Evolutionary conservation across 1,284 basidiomycete species (phyloP).

Genomic region (Naganishia sp.): DNA sequence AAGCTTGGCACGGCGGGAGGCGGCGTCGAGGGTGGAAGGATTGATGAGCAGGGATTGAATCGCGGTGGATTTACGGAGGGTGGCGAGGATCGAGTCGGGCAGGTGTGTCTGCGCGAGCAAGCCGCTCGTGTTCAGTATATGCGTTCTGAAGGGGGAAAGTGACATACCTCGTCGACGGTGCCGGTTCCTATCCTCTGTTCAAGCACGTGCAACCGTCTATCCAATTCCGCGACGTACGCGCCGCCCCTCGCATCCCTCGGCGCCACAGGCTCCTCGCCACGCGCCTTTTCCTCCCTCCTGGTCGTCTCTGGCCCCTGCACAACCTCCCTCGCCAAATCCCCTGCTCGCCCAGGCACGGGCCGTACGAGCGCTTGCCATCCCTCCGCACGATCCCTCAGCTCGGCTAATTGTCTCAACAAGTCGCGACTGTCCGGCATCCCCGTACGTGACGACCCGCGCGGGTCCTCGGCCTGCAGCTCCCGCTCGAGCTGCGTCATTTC

Average conservation of each 20-base stretch:
- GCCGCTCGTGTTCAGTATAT: slow-evolving; percentile 34
- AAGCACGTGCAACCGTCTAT: slow-evolving; percentile 73
- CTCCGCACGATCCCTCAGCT: slow-evolving; percentile 40
- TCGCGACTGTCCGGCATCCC: slow-evolving; percentile 33
- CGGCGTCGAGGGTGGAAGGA: slow-evolving; percentile 94
- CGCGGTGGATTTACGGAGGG: slow-evolving; percentile 77
- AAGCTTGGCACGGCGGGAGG: slow-evolving; percentile 88
- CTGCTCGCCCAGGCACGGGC: slow-evolving; percentile 55
- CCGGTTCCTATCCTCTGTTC: slow-evolving; percentile 70
- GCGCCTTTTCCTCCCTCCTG: neutral
- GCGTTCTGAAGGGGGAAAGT: neutral
- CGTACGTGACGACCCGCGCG: slow-evolving; percentile 36
- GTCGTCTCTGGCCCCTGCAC: slow-evolving; percentile 15
- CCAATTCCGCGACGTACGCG: slow-evolving; percentile 61
- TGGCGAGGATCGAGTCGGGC: slow-evolving; percentile 76
- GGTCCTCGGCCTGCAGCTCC: neutral
- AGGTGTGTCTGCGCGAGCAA: slow-evolving; percentile 62
- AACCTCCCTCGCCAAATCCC: neutral
- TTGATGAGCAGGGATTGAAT: slow-evolving; percentile 80
- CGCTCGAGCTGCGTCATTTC: slow-evolving; percentile 56
- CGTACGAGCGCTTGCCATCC: neutral
- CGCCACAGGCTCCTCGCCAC: too few relatives aligned
- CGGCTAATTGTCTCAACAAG: slow-evolving; percentile 42
- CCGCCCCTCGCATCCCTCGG: neutral
- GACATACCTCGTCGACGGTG: slow-evolving; percentile 68